Base-by-base conservation (phyloP, 305 asterid genomes). In the Withania somnifera region DNA sequence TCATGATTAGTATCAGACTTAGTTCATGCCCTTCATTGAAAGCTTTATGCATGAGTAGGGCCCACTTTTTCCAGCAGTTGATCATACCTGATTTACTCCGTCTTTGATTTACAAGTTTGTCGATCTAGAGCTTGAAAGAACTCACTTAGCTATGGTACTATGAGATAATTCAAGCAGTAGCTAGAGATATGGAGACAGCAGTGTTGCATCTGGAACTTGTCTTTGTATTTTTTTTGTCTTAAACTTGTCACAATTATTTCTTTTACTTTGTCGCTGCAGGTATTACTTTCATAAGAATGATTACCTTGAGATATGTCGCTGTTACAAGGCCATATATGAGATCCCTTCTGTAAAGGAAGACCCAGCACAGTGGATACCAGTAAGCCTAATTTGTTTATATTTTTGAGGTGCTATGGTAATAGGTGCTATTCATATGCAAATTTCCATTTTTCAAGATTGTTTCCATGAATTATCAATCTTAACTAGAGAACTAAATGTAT, bases 291-390 rank as follows among this genome's bases (percentile, higher is more conserved):
- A 94, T 84, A 89, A 85, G 91, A 92, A 91, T 81, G 98, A 97
- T 85, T 97, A 97, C 84, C 98, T 94, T 82, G 99, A 94, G 83
- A 96, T 94, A 83, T 94, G 98, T 79, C 98, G 98, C 47, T 91
- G 95, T 85, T 96, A 93, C 92, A 92, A 96, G 88, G 88, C 99
- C 54, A 96, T 94, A 60, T 96, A 93, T 86, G 99, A 96, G 83
- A 96, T 93, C 83, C 98, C 97, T 47, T 88, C 92, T 20, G 94
- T 96, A 86, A 94, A 93, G 82, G 97, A 91, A 87, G 95, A 91
- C 86, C 90, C 93, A 19, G 82, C 83, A 17, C 91, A 87, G 82
- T 95, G 98, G 98, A 90, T 87, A 80, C 98, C 97, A 83, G 99
- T 95, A 92, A 81, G 67, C 26, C 80, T 51, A 50, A 19, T 52